Evolutionary conservation across 2,329 filamentous ascomycete species (phyloP), one percentile per base, ranked within the genome.

Genomic region (Clarireedia sp.): DNA sequence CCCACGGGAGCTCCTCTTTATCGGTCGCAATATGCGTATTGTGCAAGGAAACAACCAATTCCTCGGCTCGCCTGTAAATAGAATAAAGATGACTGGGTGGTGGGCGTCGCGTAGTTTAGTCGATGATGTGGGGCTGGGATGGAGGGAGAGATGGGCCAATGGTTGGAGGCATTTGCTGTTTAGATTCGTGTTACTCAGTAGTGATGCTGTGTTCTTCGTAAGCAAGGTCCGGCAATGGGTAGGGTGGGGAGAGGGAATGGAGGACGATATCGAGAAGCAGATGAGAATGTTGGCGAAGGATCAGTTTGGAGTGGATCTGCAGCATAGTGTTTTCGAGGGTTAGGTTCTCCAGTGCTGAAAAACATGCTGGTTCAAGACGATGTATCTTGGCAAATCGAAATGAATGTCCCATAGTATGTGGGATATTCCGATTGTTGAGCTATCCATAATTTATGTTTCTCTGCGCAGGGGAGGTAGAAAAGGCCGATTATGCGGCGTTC

Each of bases 231-330:
- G 83, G 62, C 91, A 97, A 73, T 79, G 81, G 68, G 67, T 96
- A 12, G 88, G 89, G 0, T 71, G 84, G 2, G 90, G 91, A 0
- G 79, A 83, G 9, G 91, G 91, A 0, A 94, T 97, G 87, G 94
- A 97, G 69, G 92, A 96, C 67, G 90, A 92, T 69, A 84, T 97
- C 59, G 94, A 97, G 75, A 80, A 81, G 67, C 81, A 86, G 63
- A 95, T 97, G 90, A 85, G 81, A 71, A 81, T 78, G 56, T 88
- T 96, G 77, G 92, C 91, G 1, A 89, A 87, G 68, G 91, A 95
- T 63, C 69, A 70, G 54, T 90, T 94, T 73, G 94, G 94, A 0
- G 82, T 97, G 3, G 91, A 97, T 71, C 72, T 97, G 62, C 87
- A 95, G 68, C 89, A 95, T 69, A 83, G 85, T 41, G 80, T 96